Conservation (phyloP, 2,329 filamentous ascomycete genomes). For the Claviceps sp. region DNA sequence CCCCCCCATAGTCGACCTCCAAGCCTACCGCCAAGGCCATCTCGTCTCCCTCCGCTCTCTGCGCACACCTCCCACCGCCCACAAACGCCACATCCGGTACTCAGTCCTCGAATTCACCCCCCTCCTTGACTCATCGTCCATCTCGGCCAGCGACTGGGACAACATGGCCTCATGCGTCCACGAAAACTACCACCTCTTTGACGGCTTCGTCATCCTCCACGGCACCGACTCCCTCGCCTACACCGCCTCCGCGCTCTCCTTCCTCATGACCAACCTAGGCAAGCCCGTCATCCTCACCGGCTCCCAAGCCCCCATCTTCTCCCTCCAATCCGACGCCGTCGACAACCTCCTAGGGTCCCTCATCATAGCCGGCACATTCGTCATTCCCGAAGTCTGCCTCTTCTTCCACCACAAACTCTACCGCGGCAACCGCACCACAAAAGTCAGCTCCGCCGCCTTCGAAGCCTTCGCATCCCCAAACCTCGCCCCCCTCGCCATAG, state of each 20-base stretch:
- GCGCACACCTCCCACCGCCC: conserved; percentile 67
- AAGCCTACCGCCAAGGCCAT: conserved; percentile 37
- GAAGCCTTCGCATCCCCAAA: conserved; percentile 86
- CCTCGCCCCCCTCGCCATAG: conserved; percentile 63
- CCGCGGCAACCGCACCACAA: conserved; percentile 77
- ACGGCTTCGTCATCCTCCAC: conserved; percentile 83
- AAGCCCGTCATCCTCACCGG: conserved; percentile 85
- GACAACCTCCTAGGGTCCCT: conserved; percentile 82
- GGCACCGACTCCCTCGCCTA: conserved; percentile 85
- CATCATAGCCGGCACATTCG: conserved; percentile 83
- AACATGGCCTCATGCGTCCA: conserved; percentile 68
- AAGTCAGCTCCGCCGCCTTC: conserved; percentile 76
- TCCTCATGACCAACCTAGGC: conserved; percentile 82
- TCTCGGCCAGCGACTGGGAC: conserved; percentile 75
- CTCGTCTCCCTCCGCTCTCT: conserved; percentile 49
- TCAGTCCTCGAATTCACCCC: conserved; percentile 73
- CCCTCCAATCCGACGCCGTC: conserved; percentile 80
- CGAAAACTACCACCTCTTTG: conserved; percentile 77
- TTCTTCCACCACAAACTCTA: conserved; percentile 91
- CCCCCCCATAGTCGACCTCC: conserved; percentile 28
- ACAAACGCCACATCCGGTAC: conserved; percentile 71
- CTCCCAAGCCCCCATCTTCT: conserved; percentile 74
- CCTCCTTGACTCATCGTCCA: conserved; percentile 79
- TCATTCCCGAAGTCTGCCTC: conserved; percentile 83
- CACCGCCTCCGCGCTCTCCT: conserved; percentile 78